Evolutionary conservation across 768 basidiomycete genomes (phyloP).

Genomic region (Termitomyces sp.): DNA sequence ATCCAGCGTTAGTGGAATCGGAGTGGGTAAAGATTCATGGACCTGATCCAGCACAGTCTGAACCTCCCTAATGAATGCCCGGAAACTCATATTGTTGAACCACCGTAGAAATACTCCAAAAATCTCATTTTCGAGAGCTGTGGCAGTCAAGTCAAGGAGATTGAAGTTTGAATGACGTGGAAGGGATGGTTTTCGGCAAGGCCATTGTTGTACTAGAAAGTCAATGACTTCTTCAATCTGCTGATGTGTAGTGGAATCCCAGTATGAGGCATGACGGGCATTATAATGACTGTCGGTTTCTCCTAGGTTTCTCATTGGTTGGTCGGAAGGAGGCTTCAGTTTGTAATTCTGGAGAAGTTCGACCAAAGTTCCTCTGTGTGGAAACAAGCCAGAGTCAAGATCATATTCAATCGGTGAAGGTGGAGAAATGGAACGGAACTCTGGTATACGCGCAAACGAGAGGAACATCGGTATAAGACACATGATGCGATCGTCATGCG

Average conservation of each 20-base stretch:
- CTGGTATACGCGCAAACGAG: slow-evolving; percentile 21
- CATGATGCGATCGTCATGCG: neutral
- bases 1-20: neutral
- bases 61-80: slow-evolving; percentile 5
- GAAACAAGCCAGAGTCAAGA: slow-evolving; percentile 15
- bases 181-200: slow-evolving; percentile 6
- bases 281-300: slow-evolving; percentile 3
- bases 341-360: neutral
- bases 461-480: slow-evolving; percentile 22
- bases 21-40: neutral
- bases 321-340: neutral
- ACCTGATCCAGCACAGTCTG: slow-evolving; percentile 8
- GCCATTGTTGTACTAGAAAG: slow-evolving; percentile 15
- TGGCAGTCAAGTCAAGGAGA: neutral
- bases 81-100: slow-evolving; percentile 13
- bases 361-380: slow-evolving; percentile 8
- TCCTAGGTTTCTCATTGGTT: neutral
- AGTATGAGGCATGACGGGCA: slow-evolving; percentile 2
- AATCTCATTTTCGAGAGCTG: neutral
- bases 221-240: slow-evolving; percentile 8
- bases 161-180: neutral
- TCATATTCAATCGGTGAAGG: slow-evolving; percentile 15
- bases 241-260: neutral
- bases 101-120: slow-evolving; percentile 5
- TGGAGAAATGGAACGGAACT: slow-evolving; percentile 10